Base-by-base conservation (phyloP, 2,329 filamentous ascomycete genomes). In the Camillea tinctor region DNA sequence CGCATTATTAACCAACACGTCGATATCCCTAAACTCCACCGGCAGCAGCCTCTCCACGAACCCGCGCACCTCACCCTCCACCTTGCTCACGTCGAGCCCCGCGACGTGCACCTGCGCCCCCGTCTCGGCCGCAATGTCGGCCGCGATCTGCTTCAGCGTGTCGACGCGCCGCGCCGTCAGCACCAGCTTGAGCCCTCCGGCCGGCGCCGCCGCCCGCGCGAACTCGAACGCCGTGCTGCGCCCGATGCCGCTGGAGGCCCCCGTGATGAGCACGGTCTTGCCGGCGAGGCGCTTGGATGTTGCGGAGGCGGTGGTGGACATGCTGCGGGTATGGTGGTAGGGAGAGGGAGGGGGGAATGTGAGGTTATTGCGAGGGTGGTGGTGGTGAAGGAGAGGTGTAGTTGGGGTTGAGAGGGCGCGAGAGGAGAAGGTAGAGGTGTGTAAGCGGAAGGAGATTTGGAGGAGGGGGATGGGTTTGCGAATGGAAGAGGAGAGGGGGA, bases 1-100 rank as follows among this genome's bases (percentile, higher is more conserved):
- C 92, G 94, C 94, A 81, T 98, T 98, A 79, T 99, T 99, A 23
- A 99, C 92, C 61, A 99, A 79, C 2, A 98, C 84, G 74, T 98
- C 86, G 65, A 98, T 90, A 23, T 92, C 87, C 74, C 84, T 87
- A 79, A 92, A 98, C 72, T 93, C 93, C 62, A 87, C 85, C 0
- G 94, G 93, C 69, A 98, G 77, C 49, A 81, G 84, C 1, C 77
- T 78, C 7, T 7, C 26, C 13, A 97, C 88, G 71, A 98, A 94
- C 49, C 77, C 79, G 56, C 83, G 82, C 3, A 98, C 84, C 72
- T 95, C 88, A 2, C 87, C 85, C 0, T 88, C 85, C 0, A 91
- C 81, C 60, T 90, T 89, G 80, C 90, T 93, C 57, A 99, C 89
- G 74, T 99, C 95, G 56, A 98, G 83, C 80, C 92, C 88, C 11